These are phyloP conservation scores for Gastrolobium villosum DNA, from an alignment of 306 rosid species.

Conservation along the genomic window DNA sequence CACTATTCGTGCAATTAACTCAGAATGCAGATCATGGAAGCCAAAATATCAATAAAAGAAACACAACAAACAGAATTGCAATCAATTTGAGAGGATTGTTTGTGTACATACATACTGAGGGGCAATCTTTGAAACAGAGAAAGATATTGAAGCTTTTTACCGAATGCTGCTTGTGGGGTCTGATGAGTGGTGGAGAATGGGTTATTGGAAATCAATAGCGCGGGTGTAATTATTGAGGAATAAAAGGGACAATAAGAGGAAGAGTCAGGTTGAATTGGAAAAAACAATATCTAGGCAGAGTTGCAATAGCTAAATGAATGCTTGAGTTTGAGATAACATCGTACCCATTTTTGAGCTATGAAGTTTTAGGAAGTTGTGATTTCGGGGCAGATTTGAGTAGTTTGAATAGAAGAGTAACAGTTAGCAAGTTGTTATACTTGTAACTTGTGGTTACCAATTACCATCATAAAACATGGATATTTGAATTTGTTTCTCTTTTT, in stretches of 20 bases:
- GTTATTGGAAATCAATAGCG: slow-evolving; percentile 1
- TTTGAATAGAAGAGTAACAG: not conserved
- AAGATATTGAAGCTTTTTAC: slow-evolving; percentile 13
- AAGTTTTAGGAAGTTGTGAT: not conserved
- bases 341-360: not conserved
- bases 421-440: not conserved
- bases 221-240: not conserved
- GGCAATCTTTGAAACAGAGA: not conserved
- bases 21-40: not conserved
- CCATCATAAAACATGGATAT: not conserved
- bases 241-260: not conserved
- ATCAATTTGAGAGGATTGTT: slow-evolving; percentile 12
- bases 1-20: not conserved
- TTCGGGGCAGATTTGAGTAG: not conserved
- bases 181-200: slow-evolving; percentile 8
- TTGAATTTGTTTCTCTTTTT: not conserved
- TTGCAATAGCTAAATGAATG: not conserved
- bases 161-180: not conserved
- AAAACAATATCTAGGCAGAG: not conserved
- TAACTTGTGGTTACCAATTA: not conserved
- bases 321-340: not conserved
- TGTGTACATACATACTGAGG: not conserved
- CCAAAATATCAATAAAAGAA: not conserved
- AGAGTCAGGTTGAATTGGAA: not conserved
- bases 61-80: slow-evolving; percentile 4